phyloP scores from a whole-genome alignment of 1,284 basidiomycete genomes.

The Hemileia vastatrix region DNA sequence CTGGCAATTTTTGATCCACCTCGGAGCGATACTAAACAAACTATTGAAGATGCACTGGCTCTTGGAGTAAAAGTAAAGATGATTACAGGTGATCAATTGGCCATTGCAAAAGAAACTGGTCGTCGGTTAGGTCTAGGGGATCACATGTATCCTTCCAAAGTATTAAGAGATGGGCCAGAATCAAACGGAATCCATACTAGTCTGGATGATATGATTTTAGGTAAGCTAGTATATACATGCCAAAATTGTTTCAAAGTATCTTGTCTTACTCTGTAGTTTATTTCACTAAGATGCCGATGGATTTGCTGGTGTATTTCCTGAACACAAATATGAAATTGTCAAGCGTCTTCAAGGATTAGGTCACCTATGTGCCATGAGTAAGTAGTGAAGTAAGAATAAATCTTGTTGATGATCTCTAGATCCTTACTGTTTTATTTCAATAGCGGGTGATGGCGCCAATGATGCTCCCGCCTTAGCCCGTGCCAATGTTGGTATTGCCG shows the following conservation, averaged over 20 bases:
- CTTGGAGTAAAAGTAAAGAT: conserved; percentile 99
- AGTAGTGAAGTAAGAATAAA: too few species aligned
- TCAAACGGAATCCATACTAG: conserved; percentile 51
- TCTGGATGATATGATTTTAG: conserved; percentile 25
- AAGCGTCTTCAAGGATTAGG: conserved; percentile 80
- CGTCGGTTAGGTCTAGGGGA: conserved; percentile 93
- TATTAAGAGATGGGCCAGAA: conserved; percentile 78
- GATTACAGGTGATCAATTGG: conserved; percentile 98
- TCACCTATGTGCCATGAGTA: conserved; percentile 17
- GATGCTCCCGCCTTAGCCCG: conserved; percentile 85
- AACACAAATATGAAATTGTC: conserved; percentile 51
- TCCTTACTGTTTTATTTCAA: too few species aligned
- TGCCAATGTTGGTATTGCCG: conserved; percentile 50
- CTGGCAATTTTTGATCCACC: conserved; percentile 97
- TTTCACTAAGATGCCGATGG: conserved; percentile 66
- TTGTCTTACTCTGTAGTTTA: background rate
- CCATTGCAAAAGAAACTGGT: conserved; percentile 97
- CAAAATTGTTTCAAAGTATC: background rate
- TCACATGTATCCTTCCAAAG: conserved; percentile 94
- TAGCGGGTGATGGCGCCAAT: conserved; percentile 93
- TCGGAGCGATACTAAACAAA: conserved; percentile 96
- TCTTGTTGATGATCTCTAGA: conserved; percentile 76
- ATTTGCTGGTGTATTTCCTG: conserved; percentile 88
- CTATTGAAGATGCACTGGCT: conserved; percentile 88
- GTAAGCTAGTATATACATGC: conserved; percentile 55